A percentile compares a stretch with the other conserved stretches of the same genome.
These are phyloP conservation scores for Aspergillus uvarum DNA, from an alignment of 2,329 filamentous ascomycete species.

Conservation along the genomic window DNA sequence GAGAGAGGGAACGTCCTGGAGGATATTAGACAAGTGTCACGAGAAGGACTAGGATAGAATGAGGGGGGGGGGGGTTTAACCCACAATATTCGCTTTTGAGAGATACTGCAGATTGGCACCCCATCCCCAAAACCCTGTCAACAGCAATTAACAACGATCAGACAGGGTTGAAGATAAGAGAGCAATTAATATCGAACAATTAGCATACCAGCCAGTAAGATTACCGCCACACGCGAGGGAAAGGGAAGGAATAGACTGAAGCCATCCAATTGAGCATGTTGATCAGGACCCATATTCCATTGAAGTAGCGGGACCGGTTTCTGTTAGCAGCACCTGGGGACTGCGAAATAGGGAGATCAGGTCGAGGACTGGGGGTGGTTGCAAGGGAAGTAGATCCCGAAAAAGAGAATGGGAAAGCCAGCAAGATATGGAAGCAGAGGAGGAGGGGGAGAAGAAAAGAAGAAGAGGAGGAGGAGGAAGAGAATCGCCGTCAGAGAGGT, in stretches of 20 bases:
- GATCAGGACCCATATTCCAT: slow-evolving; percentile 46
- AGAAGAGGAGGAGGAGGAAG: slow-evolving; percentile 8
- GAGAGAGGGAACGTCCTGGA: slow-evolving; percentile 73
- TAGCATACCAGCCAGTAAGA: slow-evolving; percentile 74
- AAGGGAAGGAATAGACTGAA: slow-evolving; percentile 86
- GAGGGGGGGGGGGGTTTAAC: slow-evolving; percentile 26
- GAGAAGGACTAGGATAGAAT: neutral
- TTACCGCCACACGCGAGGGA: slow-evolving; percentile 83
- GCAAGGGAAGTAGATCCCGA: neutral
- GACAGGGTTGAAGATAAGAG: neutral
- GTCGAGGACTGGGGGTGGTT: neutral
- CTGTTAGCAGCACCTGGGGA: slow-evolving; percentile 16
- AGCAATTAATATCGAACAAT: neutral
- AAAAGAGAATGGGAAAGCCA: neutral
- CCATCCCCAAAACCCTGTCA: slow-evolving; percentile 88
- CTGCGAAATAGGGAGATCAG: slow-evolving; percentile 13
- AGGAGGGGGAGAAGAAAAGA: neutral
- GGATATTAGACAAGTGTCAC: slow-evolving; percentile 17
- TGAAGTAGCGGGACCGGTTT: slow-evolving; percentile 21
- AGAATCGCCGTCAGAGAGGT: slow-evolving; percentile 28
- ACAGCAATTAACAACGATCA: slow-evolving; percentile 11
- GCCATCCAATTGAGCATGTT: slow-evolving; percentile 62
- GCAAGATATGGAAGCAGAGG: slow-evolving; percentile 5
- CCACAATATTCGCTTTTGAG: slow-evolving; percentile 69
- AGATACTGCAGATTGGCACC: slow-evolving; percentile 88